These are phyloP conservation scores for Suillus subluteus DNA, from an alignment of 768 basidiomycete species.

Conservation along the genomic window DNA sequence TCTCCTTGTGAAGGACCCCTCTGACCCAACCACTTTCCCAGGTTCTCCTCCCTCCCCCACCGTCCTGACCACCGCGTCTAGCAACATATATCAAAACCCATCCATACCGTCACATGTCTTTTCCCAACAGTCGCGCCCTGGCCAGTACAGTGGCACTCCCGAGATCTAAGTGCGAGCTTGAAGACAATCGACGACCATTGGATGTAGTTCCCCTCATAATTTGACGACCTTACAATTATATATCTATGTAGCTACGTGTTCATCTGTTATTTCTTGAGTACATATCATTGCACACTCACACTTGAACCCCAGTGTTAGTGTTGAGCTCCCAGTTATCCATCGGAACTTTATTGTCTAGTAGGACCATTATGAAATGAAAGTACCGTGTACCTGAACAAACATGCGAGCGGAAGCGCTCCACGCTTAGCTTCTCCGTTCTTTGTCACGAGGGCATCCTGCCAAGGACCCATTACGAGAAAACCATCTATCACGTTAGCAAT, in stretches of 20 bases:
- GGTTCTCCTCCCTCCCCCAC: slow-evolving; percentile 26
- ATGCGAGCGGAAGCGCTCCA: neutral
- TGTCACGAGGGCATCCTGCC: neutral
- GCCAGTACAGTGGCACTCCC: slow-evolving; percentile 28
- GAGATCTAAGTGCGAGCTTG: slow-evolving; percentile 22
- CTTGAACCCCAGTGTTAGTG: neutral
- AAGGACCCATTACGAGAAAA: neutral
- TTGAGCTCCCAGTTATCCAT: neutral
- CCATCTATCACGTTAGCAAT: neutral
- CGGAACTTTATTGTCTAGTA: neutral
- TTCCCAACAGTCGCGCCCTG: slow-evolving; percentile 18
- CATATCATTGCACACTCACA: neutral
- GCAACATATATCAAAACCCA: slow-evolving; percentile 11
- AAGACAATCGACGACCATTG: neutral
- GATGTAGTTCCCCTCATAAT: neutral
- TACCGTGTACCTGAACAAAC: neutral
- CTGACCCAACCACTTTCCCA: slow-evolving; percentile 43
- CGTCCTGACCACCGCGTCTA: slow-evolving; percentile 12
- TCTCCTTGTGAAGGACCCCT: slow-evolving; percentile 32
- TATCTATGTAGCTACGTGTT: neutral
- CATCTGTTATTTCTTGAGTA: neutral
- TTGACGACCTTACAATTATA: neutral
- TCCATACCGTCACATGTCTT: slow-evolving; percentile 15
- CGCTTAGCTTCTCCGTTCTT: neutral
- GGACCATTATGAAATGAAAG: neutral